Conservation (phyloP, 1,139 yeast species). For the Debaryomyces subglobosus region DNA sequence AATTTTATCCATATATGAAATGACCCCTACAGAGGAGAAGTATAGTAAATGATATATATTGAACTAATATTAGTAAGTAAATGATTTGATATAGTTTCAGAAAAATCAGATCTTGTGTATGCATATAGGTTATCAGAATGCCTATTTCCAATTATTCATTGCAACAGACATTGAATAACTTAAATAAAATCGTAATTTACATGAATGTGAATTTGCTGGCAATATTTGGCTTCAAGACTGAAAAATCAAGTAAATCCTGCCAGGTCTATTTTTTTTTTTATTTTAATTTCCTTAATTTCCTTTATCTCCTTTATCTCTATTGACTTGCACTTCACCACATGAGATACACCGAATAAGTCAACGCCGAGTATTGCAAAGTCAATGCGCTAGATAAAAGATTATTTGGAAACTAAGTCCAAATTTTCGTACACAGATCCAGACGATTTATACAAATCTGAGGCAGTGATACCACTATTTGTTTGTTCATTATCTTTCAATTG, state of each 20-base stretch:
- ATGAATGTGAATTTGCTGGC: conserved; percentile 1
- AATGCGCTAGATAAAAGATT: background rate
- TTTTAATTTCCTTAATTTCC: background rate
- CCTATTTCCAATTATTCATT: background rate
- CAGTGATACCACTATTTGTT: conserved; percentile 44
- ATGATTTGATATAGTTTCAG: conserved; percentile 1
- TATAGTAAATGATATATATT: conserved; percentile 3
- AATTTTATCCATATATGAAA: too few relatives aligned
- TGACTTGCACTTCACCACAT: background rate
- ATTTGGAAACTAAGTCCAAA: conserved; percentile 44
- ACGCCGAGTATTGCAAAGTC: background rate
- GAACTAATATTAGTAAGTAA: conserved; percentile 3
- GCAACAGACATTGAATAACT: background rate
- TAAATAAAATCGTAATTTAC: conserved; percentile 4
- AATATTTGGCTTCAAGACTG: background rate
- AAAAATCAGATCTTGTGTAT: conserved; percentile 3
- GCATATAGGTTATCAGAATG: background rate
- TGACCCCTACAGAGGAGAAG: background rate
- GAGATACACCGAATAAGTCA: background rate
- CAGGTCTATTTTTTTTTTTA: conserved; percentile 1
- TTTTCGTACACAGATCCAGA: conserved; percentile 49
- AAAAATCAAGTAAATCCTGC: background rate
- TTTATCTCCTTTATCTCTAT: background rate
- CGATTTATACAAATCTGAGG: conserved; percentile 48
- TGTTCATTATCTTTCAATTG: conserved; percentile 50